phyloP scores from a whole-genome alignment of 768 basidiomycete species.

The Pisolithus albus region DNA sequence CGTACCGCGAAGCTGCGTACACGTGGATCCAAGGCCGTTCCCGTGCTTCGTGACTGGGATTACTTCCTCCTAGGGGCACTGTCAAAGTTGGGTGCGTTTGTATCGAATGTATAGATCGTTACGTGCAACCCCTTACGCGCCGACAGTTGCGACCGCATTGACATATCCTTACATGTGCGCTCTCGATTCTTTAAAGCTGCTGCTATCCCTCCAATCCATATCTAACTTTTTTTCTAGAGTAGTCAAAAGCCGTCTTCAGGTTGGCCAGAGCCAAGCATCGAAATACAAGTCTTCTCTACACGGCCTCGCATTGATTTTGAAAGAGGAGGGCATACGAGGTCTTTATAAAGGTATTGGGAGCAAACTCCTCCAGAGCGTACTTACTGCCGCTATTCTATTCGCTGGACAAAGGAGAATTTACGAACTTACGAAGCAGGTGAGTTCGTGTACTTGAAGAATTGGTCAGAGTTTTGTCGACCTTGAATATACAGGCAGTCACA shows the following conservation, averaged over 20 bases:
- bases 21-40: constrained; percentile 38
- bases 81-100: constrained; percentile 69
- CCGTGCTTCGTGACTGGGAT: constrained; percentile 73
- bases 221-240: constrained; percentile 32
- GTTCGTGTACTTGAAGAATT: background rate
- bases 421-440: constrained; percentile 55
- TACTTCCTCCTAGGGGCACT: constrained; percentile 93
- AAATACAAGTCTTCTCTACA: constrained; percentile 71
- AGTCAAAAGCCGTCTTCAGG: constrained; percentile 75
- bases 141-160: constrained; percentile 41
- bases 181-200: background rate
- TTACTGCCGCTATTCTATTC: constrained; percentile 93
- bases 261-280: constrained; percentile 59
- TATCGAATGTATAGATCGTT: background rate
- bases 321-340: constrained; percentile 74
- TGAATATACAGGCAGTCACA: background rate
- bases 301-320: constrained; percentile 71
- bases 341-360: constrained; percentile 82
- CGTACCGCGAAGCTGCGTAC: constrained; percentile 50
- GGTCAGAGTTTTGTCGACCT: background rate
- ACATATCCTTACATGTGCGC: constrained; percentile 75
- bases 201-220: background rate
- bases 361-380: constrained; percentile 86
- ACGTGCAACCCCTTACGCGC: background rate
- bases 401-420: constrained; percentile 80